Evolutionary conservation across 1,284 basidiomycete genomes (phyloP).

Genomic region (Microbotryum silenes-acaulis): DNA sequence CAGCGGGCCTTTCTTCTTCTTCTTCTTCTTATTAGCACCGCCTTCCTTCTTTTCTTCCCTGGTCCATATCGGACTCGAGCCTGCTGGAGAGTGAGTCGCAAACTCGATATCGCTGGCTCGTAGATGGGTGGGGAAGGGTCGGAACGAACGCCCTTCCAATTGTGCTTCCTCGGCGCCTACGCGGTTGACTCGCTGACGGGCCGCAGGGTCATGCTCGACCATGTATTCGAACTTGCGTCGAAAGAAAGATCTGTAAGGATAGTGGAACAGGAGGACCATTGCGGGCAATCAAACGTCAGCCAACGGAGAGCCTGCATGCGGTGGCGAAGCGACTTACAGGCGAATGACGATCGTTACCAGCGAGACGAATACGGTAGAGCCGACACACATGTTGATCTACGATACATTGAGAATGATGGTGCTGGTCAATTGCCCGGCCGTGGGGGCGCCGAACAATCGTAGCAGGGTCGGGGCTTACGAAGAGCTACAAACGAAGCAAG

Average conservation of each 20-base stretch:
- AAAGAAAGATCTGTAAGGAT: conserved; percentile 57
- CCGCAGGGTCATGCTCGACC: conserved; percentile 47
- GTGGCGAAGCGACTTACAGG: conserved; percentile 2
- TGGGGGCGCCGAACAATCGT: not conserved
- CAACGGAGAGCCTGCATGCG: no score
- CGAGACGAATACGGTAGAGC: conserved; percentile 28
- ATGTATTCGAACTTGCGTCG: conserved; percentile 62
- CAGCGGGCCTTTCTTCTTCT: conserved; percentile 44
- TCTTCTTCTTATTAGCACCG: conserved; percentile 32
- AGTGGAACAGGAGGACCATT: not conserved
- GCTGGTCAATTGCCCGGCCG: not conserved
- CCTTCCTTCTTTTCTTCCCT: conserved; percentile 2
- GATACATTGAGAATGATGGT: not conserved
- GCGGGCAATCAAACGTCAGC: not conserved
- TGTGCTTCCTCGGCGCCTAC: conserved; percentile 38
- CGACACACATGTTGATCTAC: conserved; percentile 25
- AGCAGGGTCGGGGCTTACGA: not conserved
- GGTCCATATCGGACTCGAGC: not conserved
- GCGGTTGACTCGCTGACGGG: conserved; percentile 36
- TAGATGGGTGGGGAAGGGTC: conserved; percentile 1
- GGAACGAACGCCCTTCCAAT: conserved; percentile 13
- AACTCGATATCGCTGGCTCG: not conserved
- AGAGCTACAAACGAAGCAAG: not conserved
- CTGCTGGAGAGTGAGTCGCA: conserved; percentile 8
- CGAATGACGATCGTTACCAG: conserved; percentile 35